A percentile compares a stretch with the other conserved stretches of the same genome.
These are phyloP conservation scores for Fusarium anguioides DNA, from an alignment of 2,329 filamentous ascomycete species.

Conservation along the genomic window DNA sequence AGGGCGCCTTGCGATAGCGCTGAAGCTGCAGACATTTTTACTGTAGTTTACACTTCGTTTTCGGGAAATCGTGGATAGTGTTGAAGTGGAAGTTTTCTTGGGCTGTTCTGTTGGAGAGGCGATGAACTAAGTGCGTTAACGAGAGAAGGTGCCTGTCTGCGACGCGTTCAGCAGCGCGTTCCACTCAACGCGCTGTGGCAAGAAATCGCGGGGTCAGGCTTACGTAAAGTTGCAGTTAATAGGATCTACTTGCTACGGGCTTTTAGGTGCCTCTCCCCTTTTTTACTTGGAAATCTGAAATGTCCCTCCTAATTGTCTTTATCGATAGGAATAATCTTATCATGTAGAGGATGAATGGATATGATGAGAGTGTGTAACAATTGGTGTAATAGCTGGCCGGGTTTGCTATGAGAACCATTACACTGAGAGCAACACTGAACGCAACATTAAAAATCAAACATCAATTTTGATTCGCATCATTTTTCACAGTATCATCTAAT, in stretches of 20 bases:
- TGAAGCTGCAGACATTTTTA: constrained; percentile 52
- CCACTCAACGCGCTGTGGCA: constrained; percentile 43
- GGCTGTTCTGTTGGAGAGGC: constrained; percentile 21
- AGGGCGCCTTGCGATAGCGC: constrained; percentile 61
- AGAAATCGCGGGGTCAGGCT: constrained; percentile 46
- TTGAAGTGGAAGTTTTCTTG: constrained; percentile 3
- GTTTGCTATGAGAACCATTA: neutral
- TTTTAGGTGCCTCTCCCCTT: too few relatives aligned
- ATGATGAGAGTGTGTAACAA: neutral
- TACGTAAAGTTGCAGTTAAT: constrained; percentile 35
- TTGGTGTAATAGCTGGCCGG: too few relatives aligned
- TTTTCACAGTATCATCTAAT: too few relatives aligned
- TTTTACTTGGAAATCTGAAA: too few relatives aligned
- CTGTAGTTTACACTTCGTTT: constrained; percentile 15
- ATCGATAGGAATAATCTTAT: neutral
- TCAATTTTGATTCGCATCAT: too few relatives aligned
- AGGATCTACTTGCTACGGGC: too few relatives aligned
- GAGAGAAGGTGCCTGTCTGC: constrained; percentile 40
- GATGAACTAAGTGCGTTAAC: constrained; percentile 23
- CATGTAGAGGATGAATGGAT: neutral
- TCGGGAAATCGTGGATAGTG: constrained; percentile 10
- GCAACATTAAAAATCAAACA: neutral
- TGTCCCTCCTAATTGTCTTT: neutral
- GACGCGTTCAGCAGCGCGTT: constrained; percentile 54
- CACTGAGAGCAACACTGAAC: too few relatives aligned